Percentiles rank a stretch among this genome's conserved stretches.
Conservation (phyloP, 2,329 filamentous ascomycete species). For the Sarocladiaceae sp. region DNA sequence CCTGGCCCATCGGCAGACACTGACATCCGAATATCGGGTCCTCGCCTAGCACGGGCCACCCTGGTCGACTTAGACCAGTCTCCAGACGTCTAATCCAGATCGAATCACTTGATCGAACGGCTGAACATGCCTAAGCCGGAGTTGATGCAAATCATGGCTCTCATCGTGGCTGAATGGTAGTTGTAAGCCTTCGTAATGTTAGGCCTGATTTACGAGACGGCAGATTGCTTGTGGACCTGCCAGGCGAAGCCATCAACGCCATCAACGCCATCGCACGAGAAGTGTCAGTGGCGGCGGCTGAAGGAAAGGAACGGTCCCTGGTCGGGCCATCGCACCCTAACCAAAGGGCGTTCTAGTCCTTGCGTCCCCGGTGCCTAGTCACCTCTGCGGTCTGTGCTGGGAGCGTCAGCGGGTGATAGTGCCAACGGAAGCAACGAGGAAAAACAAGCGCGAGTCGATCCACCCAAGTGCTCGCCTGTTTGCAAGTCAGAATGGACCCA, state of each 20-base stretch:
- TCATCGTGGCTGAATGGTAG: neutral
- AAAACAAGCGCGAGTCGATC: no score
- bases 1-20: neutral
- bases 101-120: neutral
- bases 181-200: neutral
- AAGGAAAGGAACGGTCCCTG: neutral
- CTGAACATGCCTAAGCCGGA: neutral
- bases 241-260: neutral
- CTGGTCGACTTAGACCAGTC: neutral
- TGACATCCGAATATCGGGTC: neutral
- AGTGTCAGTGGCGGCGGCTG: neutral
- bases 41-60: neutral
- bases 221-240: neutral
- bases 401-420: neutral
- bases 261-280: neutral
- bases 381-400: neutral
- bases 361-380: neutral
- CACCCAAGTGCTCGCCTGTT: neutral
- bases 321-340: neutral
- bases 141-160: no score
- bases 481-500: neutral
- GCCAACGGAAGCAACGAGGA: no score
- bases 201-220: neutral
- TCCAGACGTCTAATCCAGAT: neutral
- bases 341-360: neutral